These are phyloP conservation scores for Geranium incanum DNA, from an alignment of 441 rosid genomes.

Conservation along the genomic window DNA sequence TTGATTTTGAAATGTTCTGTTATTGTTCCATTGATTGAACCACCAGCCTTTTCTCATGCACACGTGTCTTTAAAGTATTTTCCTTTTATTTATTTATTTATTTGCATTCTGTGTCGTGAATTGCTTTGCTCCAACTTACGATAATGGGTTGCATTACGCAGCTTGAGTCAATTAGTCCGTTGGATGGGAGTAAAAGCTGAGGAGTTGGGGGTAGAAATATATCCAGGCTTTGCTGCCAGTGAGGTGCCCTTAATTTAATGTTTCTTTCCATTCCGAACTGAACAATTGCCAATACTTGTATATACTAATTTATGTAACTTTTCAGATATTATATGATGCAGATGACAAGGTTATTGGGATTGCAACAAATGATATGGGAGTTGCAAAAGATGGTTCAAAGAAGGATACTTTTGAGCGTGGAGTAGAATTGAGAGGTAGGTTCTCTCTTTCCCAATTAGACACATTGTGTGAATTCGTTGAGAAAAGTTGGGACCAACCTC, in stretches of 20 bases:
- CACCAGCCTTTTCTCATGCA: background rate
- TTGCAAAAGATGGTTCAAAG: constrained; percentile 79
- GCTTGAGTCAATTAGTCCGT: constrained; percentile 79
- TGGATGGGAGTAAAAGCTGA: constrained; percentile 94
- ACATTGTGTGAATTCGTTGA: background rate
- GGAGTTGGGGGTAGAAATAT: constrained; percentile 89
- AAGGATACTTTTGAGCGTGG: constrained; percentile 82
- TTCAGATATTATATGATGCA: constrained; percentile 64
- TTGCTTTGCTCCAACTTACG: constrained; percentile 10
- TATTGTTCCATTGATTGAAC: background rate
- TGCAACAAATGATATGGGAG: constrained; percentile 92
- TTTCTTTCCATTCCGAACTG: constrained; percentile 3
- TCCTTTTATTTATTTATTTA: background rate
- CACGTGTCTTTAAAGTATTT: background rate
- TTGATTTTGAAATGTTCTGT: background rate
- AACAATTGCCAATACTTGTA: background rate
- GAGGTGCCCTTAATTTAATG: constrained; percentile 46
- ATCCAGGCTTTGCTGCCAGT: constrained; percentile 92
- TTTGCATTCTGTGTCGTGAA: constrained; percentile 2
- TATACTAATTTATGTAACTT: constrained; percentile 18
- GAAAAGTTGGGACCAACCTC: background rate
- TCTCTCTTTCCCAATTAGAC: background rate
- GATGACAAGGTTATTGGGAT: constrained; percentile 64
- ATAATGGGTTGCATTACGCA: constrained; percentile 26
- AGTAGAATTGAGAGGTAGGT: constrained; percentile 63